Conservation (phyloP, 371 early-diverging fungal genomes). For the Mucor sp. region DNA sequence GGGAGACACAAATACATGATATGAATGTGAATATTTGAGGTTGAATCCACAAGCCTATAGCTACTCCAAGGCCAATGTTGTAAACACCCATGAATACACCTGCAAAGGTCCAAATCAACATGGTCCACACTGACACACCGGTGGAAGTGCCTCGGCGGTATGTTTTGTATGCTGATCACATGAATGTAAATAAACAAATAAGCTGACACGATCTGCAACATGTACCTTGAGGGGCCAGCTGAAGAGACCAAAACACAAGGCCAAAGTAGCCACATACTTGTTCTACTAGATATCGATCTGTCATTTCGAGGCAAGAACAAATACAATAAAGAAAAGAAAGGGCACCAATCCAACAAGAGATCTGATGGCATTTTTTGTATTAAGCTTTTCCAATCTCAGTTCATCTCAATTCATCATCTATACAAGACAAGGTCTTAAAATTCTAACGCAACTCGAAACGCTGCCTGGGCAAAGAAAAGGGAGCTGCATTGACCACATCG, state of each 20-base stretch:
- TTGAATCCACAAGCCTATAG: conserved; percentile 57
- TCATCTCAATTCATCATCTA: not conserved
- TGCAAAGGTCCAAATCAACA: conserved; percentile 53
- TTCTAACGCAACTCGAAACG: not conserved
- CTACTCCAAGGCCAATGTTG: conserved; percentile 47
- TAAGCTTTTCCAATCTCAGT: not conserved
- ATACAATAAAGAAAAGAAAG: not conserved
- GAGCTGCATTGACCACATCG: no score
- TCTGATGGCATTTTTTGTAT: not conserved
- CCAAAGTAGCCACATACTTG: conserved; percentile 57
- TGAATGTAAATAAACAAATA: not conserved
- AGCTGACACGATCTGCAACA: not conserved
- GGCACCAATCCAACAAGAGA: not conserved
- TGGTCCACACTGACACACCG: conserved; percentile 51
- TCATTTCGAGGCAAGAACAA: not conserved
- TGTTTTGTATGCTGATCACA: conserved; percentile 32
- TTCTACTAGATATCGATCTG: conserved; percentile 25
- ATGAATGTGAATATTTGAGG: conserved; percentile 56
- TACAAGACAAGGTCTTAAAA: not conserved
- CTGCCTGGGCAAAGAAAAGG: no score
- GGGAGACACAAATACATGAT: conserved; percentile 39
- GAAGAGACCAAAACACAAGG: conserved; percentile 62
- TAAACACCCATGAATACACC: conserved; percentile 52
- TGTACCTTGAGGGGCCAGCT: conserved; percentile 57
- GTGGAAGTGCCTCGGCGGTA: conserved; percentile 40